Percentiles rank a stretch among this genome's conserved stretches.
Evolutionary conservation across 495 filamentous ascomycete species (phyloP).

Genomic region (Hyaloscypha variabilis): DNA sequence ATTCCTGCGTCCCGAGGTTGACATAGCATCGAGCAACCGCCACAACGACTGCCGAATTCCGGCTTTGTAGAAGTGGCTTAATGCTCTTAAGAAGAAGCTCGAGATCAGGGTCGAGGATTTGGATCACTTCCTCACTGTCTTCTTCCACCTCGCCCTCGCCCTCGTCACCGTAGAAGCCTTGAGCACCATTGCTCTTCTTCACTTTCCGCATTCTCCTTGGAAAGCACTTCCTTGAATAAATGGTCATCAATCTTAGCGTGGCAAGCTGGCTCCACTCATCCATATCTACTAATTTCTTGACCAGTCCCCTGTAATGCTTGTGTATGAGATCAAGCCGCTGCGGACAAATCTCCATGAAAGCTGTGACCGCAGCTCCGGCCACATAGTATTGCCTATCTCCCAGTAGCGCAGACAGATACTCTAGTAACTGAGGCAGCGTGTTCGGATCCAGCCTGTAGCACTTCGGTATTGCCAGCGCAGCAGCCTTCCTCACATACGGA

Average conservation of each 20-base stretch:
- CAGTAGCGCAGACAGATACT: constrained; percentile 74
- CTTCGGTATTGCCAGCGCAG: constrained; percentile 94
- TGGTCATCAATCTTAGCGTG: constrained; percentile 75
- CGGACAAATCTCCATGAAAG: constrained; percentile 88
- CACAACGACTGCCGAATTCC: constrained; percentile 90
- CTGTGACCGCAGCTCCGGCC: constrained; percentile 85
- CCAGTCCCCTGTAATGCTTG: constrained; percentile 79
- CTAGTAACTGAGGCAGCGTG: constrained; percentile 80
- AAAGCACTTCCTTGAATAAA: constrained; percentile 88
- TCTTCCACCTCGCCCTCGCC: constrained; percentile 40
- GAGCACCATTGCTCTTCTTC: constrained; percentile 44
- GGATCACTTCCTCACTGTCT: constrained; percentile 53
- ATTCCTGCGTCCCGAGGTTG: constrained; percentile 75
- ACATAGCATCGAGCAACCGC: constrained; percentile 84
- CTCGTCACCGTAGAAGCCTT: constrained; percentile 76
- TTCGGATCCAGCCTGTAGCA: constrained; percentile 92
- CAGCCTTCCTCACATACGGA: constrained; percentile 87
- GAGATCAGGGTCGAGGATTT: constrained; percentile 78
- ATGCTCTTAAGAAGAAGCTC: constrained; percentile 79
- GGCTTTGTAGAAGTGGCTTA: constrained; percentile 82
- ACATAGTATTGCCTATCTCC: constrained; percentile 95
- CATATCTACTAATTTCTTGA: constrained; percentile 95
- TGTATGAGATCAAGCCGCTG: constrained; percentile 86
- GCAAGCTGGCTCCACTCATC: constrained; percentile 96
- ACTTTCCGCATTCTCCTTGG: constrained; percentile 66